phyloP scores from a whole-genome alignment of 139 green algal genomes.

The Coccomyxa sp. region DNA sequence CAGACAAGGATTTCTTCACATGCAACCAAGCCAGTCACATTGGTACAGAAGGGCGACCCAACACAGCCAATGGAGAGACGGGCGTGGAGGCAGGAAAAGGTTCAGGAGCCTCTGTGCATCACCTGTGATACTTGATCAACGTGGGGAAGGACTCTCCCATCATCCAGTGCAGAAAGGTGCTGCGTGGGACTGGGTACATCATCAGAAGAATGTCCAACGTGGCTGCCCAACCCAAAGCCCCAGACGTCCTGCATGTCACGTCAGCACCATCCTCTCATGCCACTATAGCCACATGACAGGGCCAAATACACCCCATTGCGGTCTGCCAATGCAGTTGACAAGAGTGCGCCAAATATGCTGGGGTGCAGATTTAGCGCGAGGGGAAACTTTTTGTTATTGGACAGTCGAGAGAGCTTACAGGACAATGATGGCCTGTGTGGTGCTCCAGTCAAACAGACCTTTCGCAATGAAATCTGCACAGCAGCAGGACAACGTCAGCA shows the following conservation, averaged over 20 bases:
- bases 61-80: neutral
- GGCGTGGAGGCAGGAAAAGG: too few relatives aligned
- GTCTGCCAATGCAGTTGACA: neutral
- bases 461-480: slow-evolving; percentile 2
- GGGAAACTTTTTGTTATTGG: neutral
- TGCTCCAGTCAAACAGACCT: neutral
- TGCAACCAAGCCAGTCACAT: neutral
- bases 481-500: neutral
- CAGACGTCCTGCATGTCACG: slow-evolving; percentile 4
- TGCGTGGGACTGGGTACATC: slow-evolving; percentile 26
- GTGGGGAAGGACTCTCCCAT: slow-evolving; percentile 18
- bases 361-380: neutral
- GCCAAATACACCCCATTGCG: neutral
- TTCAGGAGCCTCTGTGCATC: too few relatives aligned
- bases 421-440: neutral
- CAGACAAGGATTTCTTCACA: too few relatives aligned
- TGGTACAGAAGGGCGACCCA: neutral
- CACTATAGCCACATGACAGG: neutral
- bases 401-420: neutral
- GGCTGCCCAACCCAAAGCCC: slow-evolving; percentile 9
- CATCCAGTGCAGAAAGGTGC: slow-evolving; percentile 25
- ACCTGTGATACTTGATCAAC: slow-evolving; percentile 29
- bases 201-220: slow-evolving; percentile 22
- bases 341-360: too few relatives aligned
- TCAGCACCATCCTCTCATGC: slow-evolving; percentile 7